Conservation (phyloP, 495 filamentous ascomycete genomes). For the Podospora appendiculata region DNA sequence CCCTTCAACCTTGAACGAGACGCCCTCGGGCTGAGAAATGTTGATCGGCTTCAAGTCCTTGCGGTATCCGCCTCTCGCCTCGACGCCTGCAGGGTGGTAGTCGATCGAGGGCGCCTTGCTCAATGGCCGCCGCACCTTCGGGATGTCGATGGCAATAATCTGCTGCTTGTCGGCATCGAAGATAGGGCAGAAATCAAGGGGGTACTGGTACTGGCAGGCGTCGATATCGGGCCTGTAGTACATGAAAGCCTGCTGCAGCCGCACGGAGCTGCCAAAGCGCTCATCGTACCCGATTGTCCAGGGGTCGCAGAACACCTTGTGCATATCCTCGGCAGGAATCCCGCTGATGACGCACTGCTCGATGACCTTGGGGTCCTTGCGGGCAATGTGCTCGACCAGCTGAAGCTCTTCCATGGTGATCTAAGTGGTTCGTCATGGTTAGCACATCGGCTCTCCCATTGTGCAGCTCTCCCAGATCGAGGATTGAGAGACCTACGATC, state of each 20-base stretch:
- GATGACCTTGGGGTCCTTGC: slow-evolving; percentile 81
- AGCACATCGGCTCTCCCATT: background rate
- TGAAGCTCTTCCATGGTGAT: slow-evolving; percentile 95
- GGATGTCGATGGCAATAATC: slow-evolving; percentile 86
- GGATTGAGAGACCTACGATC: slow-evolving; percentile 41
- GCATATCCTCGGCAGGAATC: slow-evolving; percentile 80
- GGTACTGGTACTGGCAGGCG: slow-evolving; percentile 85
- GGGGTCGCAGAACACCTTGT: slow-evolving; percentile 82
- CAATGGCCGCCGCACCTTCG: slow-evolving; percentile 67
- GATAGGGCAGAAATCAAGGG: slow-evolving; percentile 92
- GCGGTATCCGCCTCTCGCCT: slow-evolving; percentile 69
- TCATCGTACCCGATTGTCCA: slow-evolving; percentile 97
- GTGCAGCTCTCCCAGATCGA: no score
- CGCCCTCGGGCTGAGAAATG: slow-evolving; percentile 91
- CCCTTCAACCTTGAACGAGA: slow-evolving; percentile 79
- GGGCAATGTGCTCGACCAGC: slow-evolving; percentile 71
- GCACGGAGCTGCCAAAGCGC: slow-evolving; percentile 70
- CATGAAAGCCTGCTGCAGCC: slow-evolving; percentile 90
- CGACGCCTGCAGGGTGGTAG: slow-evolving; percentile 69
- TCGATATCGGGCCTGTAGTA: slow-evolving; percentile 87
- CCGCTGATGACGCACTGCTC: slow-evolving; percentile 85
- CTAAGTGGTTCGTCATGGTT: slow-evolving; percentile 26
- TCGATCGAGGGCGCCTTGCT: slow-evolving; percentile 70
- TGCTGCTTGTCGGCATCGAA: slow-evolving; percentile 75
- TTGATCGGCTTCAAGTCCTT: slow-evolving; percentile 85